Evolutionary conservation across 257 asterid genomes (phyloP), one percentile per base, ranked within the genome.

Genomic region (Solanum dulcamara): DNA sequence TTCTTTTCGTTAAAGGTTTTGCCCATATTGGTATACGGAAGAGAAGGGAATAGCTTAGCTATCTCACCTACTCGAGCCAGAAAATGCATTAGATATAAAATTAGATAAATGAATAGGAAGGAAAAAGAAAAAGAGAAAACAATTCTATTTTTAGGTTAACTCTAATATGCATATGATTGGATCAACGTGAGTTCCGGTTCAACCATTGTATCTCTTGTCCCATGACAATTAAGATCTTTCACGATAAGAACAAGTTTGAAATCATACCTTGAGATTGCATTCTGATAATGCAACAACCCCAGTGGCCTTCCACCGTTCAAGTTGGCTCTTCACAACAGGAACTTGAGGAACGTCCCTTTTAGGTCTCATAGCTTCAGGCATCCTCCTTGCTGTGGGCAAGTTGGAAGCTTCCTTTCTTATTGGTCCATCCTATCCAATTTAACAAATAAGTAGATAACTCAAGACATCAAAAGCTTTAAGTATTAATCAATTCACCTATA

Each of bases 281-380:
- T 90, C 92, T 1, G 96, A 88, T 87, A 95, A 87, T 68, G 91
- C 95, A 67, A 96, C 70, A 80, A 96, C 92, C 87, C 97, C 96
- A 83, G 97, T 94, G 60, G 88, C 91, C 84, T 89, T 88, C 98
- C 99, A 96, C 42, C 97, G 92, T 83, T 91, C 92, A 74, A 89
- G 68, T 66, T 85, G 92, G 88, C 86, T 89, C 88, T 83, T 90
- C 48, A 88, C 68, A 87, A 91, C 89, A 62, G 91, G 35, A 20
- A 57, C 88, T 60, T 84, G 85, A 37, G 85, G 48, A 83, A 72
- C 86, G 71, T 80, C 93, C 17, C 53, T 93, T 81, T 84, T 91
- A 81, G 44, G 87, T 83, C 62, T 48, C 9, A 85, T 60, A 84
- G 62, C 10, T 67, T 81, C 93, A 24, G 88, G 70, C 66, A 20